Evolutionary conservation across 441 rosid genomes (phyloP).

Genomic region (Euphorbia corollata): DNA sequence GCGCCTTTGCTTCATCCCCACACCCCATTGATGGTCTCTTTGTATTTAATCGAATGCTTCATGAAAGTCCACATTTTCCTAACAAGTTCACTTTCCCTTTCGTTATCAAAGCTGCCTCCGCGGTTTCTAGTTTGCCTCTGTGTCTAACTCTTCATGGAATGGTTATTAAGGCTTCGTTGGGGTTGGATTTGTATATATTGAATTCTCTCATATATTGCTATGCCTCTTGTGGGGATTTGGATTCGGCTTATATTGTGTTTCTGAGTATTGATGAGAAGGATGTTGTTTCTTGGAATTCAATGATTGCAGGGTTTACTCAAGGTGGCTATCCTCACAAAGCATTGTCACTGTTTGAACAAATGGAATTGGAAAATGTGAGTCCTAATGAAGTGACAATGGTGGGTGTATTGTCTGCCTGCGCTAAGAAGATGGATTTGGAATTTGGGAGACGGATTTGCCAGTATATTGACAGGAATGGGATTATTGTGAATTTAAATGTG

Average conservation of each 20-base stretch:
- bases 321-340: conserved; percentile 47
- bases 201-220: conserved; percentile 57
- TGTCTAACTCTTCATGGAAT: conserved; percentile 54
- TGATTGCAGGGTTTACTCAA: conserved; percentile 50
- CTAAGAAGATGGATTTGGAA: conserved; percentile 42
- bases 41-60: conserved; percentile 41
- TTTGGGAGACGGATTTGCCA: conserved; percentile 45
- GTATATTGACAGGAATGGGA: conserved; percentile 35
- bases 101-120: conserved; percentile 51
- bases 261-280: conserved; percentile 39
- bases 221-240: conserved; percentile 45
- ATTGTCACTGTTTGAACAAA: conserved; percentile 37
- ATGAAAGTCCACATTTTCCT: conserved; percentile 33
- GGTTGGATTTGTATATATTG: conserved; percentile 38
- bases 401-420: conserved; percentile 51
- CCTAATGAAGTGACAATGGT: conserved; percentile 56
- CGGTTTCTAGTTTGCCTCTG: conserved; percentile 24
- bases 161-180: conserved; percentile 43
- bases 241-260: conserved; percentile 46
- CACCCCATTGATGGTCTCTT: conserved; percentile 38
- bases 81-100: conserved; percentile 64
- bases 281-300: conserved; percentile 65
- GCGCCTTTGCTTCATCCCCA: conserved; percentile 47
- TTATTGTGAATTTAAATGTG: conserved; percentile 41
- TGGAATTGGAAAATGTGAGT: conserved; percentile 42